Conservation (phyloP, 208 protist species). For the Naegleria fowleri region DNA sequence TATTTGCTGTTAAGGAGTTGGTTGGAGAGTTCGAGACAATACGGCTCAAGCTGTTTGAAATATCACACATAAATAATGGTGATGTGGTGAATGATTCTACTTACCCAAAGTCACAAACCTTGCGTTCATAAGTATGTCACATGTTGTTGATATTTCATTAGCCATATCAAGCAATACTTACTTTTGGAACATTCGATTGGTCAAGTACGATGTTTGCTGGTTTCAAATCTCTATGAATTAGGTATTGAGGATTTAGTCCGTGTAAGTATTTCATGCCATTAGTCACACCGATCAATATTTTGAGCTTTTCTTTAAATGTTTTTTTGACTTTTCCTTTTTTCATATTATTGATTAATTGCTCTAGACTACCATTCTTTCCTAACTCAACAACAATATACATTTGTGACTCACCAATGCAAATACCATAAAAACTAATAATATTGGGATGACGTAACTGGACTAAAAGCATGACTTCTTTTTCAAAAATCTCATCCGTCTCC, state of each 20-base stretch:
- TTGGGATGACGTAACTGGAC: background rate
- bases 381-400: background rate
- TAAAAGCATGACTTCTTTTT: background rate
- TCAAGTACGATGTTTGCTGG: background rate
- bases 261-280: background rate
- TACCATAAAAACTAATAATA: background rate
- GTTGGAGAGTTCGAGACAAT: background rate
- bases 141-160: too few species aligned
- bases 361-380: background rate
- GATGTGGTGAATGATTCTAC: too few species aligned
- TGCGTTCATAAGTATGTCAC: too few species aligned
- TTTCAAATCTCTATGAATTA: conserved; percentile 9
- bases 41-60: background rate
- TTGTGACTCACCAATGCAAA: background rate
- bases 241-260: background rate
- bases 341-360: background rate
- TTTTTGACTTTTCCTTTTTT: background rate
- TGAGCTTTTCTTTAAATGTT: background rate
- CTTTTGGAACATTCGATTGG: background rate
- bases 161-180: too few species aligned
- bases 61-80: too few species aligned
- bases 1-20: background rate
- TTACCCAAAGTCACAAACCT: too few species aligned
- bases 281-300: background rate
- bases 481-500: background rate